Conservation (phyloP, 2,329 filamentous ascomycete species). For the Apiospora sp. region DNA sequence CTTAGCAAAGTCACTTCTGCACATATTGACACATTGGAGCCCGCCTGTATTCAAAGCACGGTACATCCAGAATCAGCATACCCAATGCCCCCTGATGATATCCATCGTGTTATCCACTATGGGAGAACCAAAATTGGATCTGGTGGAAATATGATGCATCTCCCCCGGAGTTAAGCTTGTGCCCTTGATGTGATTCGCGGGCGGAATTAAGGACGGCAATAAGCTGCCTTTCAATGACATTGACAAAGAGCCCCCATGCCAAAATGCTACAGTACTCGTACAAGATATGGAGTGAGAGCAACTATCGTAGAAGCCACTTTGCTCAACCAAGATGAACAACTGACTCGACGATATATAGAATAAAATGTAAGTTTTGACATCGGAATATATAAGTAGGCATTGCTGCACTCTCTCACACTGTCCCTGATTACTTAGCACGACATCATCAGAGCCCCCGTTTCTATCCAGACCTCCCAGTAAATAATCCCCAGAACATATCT, state of each 20-base stretch:
- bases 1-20: too few relatives aligned
- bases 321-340: not conserved
- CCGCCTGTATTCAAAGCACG: too few relatives aligned
- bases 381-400: not conserved
- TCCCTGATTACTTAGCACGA: not conserved
- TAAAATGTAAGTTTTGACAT: not conserved
- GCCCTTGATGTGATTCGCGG: not conserved
- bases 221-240: not conserved
- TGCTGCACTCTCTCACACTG: not conserved
- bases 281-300: not conserved
- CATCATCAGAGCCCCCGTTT: not conserved
- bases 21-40: too few relatives aligned
- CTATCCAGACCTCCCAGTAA: not conserved
- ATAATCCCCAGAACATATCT: not conserved
- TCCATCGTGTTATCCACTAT: too few relatives aligned
- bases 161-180: not conserved
- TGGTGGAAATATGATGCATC: not conserved
- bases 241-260: not conserved
- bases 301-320: not conserved
- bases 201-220: conserved; percentile 3
- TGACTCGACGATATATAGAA: not conserved
- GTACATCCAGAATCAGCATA: too few relatives aligned
- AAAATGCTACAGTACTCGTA: not conserved
- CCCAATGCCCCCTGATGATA: too few relatives aligned
- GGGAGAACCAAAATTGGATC: too few relatives aligned